These are phyloP conservation scores for Dactylellina sp. DNA, from an alignment of 2,329 filamentous ascomycete genomes.

Conservation along the genomic window DNA sequence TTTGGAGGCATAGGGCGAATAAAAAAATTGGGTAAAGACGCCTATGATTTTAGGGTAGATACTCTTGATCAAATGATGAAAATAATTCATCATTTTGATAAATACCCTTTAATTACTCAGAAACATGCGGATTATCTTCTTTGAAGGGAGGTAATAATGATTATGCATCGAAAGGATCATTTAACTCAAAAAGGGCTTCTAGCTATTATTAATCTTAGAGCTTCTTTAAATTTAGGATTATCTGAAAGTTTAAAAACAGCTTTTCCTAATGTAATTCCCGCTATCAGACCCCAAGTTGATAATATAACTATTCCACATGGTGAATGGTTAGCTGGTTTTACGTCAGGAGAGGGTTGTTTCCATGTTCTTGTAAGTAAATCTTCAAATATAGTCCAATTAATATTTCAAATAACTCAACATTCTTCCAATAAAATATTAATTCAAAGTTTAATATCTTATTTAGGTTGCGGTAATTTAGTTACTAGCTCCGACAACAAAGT, in stretches of 20 bases:
- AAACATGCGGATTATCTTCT: slow-evolving; percentile 24
- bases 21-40: not conserved
- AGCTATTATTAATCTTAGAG: slow-evolving; percentile 57
- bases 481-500: not conserved
- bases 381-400: slow-evolving; percentile 19
- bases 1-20: not conserved
- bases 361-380: slow-evolving; percentile 49
- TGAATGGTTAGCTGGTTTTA: slow-evolving; percentile 21
- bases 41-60: not conserved
- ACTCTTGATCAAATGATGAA: slow-evolving; percentile 1
- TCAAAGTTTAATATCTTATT: slow-evolving; percentile 12
- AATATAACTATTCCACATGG: slow-evolving; percentile 52
- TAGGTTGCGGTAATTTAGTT: slow-evolving; percentile 8
- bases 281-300: slow-evolving; percentile 19
- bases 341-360: slow-evolving; percentile 14
- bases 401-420: slow-evolving; percentile 30
- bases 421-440: slow-evolving; percentile 19
- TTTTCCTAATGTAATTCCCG: slow-evolving; percentile 52
- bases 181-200: slow-evolving; percentile 44
- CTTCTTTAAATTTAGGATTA: slow-evolving; percentile 58
- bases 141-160: too few species aligned
- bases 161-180: too few species aligned
- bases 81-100: slow-evolving; percentile 27
- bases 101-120: slow-evolving; percentile 25
- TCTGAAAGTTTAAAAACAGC: slow-evolving; percentile 54